These are phyloP conservation scores for Saprolegnia parasitica DNA, from an alignment of 352 stramenopile species.

Conservation along the genomic window DNA sequence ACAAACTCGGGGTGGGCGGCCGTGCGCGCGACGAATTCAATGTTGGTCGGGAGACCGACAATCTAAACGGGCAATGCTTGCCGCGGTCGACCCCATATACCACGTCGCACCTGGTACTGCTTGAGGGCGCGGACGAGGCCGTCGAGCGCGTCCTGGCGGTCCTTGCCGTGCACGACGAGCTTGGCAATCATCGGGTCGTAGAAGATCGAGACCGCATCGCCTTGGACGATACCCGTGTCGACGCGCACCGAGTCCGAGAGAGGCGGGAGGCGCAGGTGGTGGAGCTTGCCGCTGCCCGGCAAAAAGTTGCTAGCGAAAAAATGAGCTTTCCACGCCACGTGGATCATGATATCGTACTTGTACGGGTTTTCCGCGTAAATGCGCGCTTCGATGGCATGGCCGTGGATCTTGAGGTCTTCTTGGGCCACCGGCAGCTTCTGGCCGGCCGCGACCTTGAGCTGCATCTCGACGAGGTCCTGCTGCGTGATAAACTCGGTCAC, in stretches of 20 bases:
- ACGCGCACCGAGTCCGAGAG: constrained; percentile 73
- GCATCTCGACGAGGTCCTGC: constrained; percentile 90
- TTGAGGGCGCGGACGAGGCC: constrained; percentile 80
- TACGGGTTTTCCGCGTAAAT: constrained; percentile 94
- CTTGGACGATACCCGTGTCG: constrained; percentile 85
- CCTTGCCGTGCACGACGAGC: constrained; percentile 88
- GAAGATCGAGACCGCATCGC: constrained; percentile 88
- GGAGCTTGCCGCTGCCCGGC: constrained; percentile 82
- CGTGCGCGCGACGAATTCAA: constrained; percentile 91
- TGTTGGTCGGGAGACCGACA: constrained; percentile 91
- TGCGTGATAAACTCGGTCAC: constrained; percentile 90
- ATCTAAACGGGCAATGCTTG: constrained; percentile 32
- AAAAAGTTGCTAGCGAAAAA: constrained; percentile 76
- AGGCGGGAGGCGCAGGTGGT: constrained; percentile 73
- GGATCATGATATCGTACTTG: constrained; percentile 45
- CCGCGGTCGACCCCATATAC: too few species aligned
- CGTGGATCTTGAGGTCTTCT: constrained; percentile 80
- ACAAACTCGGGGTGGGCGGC: constrained; percentile 84
- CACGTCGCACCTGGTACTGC: constrained; percentile 78
- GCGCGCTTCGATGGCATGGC: constrained; percentile 90
- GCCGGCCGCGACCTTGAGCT: constrained; percentile 91
- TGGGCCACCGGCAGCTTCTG: constrained; percentile 87
- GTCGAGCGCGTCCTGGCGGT: constrained; percentile 76
- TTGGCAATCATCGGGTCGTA: constrained; percentile 95
- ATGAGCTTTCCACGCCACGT: background rate